Conservation (phyloP, 257 asterid genomes). For the Plantago elongata region DNA sequence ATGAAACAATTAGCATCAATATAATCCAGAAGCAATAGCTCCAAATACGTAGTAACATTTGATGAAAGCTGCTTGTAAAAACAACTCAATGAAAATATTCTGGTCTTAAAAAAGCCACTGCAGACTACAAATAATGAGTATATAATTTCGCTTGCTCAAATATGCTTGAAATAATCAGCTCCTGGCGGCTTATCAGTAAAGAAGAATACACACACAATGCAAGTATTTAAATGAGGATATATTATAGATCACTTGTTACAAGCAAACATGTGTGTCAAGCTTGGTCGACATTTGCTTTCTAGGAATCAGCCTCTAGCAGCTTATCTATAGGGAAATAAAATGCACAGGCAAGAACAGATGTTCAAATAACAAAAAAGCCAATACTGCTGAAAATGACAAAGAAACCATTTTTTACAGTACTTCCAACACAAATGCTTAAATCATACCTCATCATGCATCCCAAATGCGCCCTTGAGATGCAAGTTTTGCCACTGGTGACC, state of each 20-base stretch:
- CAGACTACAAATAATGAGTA: too few species aligned
- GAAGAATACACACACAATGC: too few species aligned
- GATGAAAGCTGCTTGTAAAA: background rate
- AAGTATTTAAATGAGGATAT: too few species aligned
- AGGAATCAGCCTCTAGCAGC: slow-evolving; percentile 1
- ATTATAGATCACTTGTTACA: too few species aligned
- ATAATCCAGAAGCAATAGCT: background rate
- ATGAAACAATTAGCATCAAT: background rate
- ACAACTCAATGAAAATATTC: background rate
- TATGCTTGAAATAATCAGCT: too few species aligned
- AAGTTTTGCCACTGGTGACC: slow-evolving; percentile 78
- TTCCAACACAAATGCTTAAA: background rate
- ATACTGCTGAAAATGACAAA: background rate
- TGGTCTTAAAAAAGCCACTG: background rate
- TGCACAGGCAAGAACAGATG: background rate
- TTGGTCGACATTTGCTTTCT: too few species aligned
- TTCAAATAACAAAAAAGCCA: background rate
- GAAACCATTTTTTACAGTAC: background rate
- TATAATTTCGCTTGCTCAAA: too few species aligned
- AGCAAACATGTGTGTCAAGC: too few species aligned
- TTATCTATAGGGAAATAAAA: background rate
- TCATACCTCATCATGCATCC: slow-evolving; percentile 50
- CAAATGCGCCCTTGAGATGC: slow-evolving; percentile 57
- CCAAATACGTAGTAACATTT: background rate
- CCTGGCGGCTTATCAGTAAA: too few species aligned